phyloP scores from a whole-genome alignment of 495 filamentous ascomycete species.

The Halenospora varia region DNA sequence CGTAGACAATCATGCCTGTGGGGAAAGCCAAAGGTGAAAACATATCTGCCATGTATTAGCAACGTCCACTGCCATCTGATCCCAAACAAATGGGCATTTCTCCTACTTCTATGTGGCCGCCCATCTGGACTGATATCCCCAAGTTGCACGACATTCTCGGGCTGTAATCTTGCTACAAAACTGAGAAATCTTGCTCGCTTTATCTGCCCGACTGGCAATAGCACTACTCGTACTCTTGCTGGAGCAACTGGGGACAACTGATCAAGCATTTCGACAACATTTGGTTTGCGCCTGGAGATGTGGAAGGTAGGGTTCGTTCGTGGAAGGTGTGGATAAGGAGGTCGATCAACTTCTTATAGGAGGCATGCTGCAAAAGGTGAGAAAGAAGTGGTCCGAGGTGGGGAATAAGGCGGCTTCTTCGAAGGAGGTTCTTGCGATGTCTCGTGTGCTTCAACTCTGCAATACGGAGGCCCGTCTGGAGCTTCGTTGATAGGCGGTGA shows the following conservation, averaged over 20 bases:
- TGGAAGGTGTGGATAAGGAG: neutral
- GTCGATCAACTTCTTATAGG: too few species aligned
- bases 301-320: neutral
- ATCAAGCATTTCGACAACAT: conserved; percentile 71
- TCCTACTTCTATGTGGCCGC: conserved; percentile 82
- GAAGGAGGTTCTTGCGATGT: too few species aligned
- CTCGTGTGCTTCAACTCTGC: too few species aligned
- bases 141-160: conserved; percentile 79
- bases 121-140: conserved; percentile 88
- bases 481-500: too few species aligned
- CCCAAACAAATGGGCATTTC: neutral
- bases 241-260: conserved; percentile 84
- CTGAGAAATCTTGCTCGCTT: conserved; percentile 72
- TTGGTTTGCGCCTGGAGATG: conserved; percentile 24
- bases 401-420: too few species aligned
- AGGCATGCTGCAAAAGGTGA: too few species aligned
- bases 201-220: conserved; percentile 83
- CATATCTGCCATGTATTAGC: conserved; percentile 59
- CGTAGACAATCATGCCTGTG: conserved; percentile 82
- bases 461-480: too few species aligned
- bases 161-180: conserved; percentile 73
- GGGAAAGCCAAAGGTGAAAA: conserved; percentile 94
- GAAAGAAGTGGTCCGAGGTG: too few species aligned
- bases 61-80: neutral
- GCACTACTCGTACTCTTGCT: conserved; percentile 76